Evolutionary conservation across 202 grass and related monocot species (phyloP), one percentile per base, ranked within the genome.

Genomic region (Zizania palustris): DNA sequence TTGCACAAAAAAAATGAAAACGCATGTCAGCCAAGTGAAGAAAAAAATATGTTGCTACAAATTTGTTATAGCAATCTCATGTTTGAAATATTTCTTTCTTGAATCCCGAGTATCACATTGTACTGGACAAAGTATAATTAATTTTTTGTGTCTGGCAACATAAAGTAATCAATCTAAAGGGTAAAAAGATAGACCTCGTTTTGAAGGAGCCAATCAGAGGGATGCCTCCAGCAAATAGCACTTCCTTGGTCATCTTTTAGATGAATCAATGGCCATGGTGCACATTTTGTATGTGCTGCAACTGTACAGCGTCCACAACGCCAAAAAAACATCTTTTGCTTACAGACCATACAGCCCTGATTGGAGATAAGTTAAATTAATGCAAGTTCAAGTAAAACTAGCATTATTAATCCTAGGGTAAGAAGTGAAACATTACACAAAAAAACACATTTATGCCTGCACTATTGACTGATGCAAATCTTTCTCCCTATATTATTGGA

Each of bases 211-310:
- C 96, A 99, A 84, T 99, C 71, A 49, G 83, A 78, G 64, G 91
- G 78, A 77, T 99, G 96, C 68, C 87, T 95, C 96, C 96, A 99
- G 72, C 96, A 99, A 81, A 99, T 78, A 78, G 92, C 83, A 81
- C 77, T 85, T 63, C 88, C 87, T 76, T 65, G 78, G 50, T 80
- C 45, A 48, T 85, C 78, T 92, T 91, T 87, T 85, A 80, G 58
- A 60, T 84, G 79, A 70, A 88, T 72, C 14, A 92, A 22, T 61
- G 86, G 60, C 96, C 96, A 98, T 28, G 96, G 96, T 78, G 91
- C 83, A 90, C 96, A 98, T 69, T 98, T 98, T 41, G 85, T 88
- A 82, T 98, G 96, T 78, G 89, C 89, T 56, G 89, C 65, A 86
- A 98, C 83, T 80, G 80, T 88, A 85, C 96, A 98, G 60, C 90